phyloP scores from a whole-genome alignment of 73 alveolate species.

The Paramecium bursaria region DNA sequence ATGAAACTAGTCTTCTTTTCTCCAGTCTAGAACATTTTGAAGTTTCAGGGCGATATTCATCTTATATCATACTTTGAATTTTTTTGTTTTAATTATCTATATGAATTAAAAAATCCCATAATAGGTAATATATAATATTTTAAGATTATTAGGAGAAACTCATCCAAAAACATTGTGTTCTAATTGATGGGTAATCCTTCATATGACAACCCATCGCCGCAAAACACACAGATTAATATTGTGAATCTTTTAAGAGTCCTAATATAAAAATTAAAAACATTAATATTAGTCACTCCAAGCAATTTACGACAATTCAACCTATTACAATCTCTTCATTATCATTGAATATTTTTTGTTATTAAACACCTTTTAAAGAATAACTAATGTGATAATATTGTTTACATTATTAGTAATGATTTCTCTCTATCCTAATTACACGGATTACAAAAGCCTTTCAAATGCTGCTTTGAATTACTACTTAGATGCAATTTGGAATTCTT shows the following conservation, averaged over 20 bases:
- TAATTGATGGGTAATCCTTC: neutral
- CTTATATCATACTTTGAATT: constrained; percentile 21
- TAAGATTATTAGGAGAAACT: neutral
- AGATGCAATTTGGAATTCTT: neutral
- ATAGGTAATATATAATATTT: constrained; percentile 28
- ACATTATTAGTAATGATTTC: neutral
- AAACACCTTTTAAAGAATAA: neutral
- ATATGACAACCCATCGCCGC: neutral
- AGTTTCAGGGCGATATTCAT: constrained; percentile 37
- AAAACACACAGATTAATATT: neutral
- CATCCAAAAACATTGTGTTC: neutral
- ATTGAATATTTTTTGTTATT: no score
- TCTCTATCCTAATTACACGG: neutral
- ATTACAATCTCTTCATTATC: neutral
- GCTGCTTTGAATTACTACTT: neutral
- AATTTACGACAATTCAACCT: neutral
- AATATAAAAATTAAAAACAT: no score
- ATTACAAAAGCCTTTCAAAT: constrained; percentile 26
- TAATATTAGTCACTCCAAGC: no score
- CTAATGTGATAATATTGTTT: no score
- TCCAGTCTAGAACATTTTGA: constrained; percentile 53
- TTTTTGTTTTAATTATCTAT: no score
- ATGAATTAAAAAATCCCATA: no score
- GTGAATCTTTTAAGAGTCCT: neutral
- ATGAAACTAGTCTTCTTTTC: constrained; percentile 42